phyloP scores from a whole-genome alignment of 345 rosid genomes.

The Arabis hirsuta region DNA sequence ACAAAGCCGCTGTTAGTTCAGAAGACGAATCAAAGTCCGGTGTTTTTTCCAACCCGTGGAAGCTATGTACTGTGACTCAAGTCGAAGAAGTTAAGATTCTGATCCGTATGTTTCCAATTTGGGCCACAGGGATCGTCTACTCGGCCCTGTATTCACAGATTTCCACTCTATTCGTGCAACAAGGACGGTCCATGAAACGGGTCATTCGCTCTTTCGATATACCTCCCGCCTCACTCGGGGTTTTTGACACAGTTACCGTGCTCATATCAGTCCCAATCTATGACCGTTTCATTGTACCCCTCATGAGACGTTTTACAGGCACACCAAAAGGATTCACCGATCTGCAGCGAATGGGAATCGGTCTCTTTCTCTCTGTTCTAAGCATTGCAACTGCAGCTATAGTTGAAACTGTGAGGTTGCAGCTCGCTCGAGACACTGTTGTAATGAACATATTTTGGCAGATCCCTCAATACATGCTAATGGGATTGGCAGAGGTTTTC shows the following conservation, averaged over 20 bases:
- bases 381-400: slow-evolving; percentile 75
- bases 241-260: slow-evolving; percentile 65
- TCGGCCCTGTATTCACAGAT: slow-evolving; percentile 70
- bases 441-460: slow-evolving; percentile 82
- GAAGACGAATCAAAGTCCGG: slow-evolving; percentile 55
- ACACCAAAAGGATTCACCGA: slow-evolving; percentile 77
- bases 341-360: slow-evolving; percentile 86
- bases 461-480: slow-evolving; percentile 68
- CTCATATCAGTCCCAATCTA: slow-evolving; percentile 79
- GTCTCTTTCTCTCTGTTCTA: slow-evolving; percentile 64
- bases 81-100: slow-evolving; percentile 88
- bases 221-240: slow-evolving; percentile 78
- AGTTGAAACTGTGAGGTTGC: slow-evolving; percentile 66
- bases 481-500: slow-evolving; percentile 81
- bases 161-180: slow-evolving; percentile 82
- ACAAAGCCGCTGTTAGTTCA: slow-evolving; percentile 68
- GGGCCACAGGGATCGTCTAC: slow-evolving; percentile 79
- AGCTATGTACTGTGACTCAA: slow-evolving; percentile 78
- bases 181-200: slow-evolving; percentile 81
- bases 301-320: slow-evolving; percentile 73
- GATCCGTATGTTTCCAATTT: slow-evolving; percentile 88
- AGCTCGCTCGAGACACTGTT: slow-evolving; percentile 51
- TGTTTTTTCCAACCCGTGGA: slow-evolving; percentile 60
- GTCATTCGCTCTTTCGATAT: slow-evolving; percentile 64
- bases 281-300: slow-evolving; percentile 67